phyloP scores from a whole-genome alignment of 306 rosid genomes.

The Mimosa bimucronata region DNA sequence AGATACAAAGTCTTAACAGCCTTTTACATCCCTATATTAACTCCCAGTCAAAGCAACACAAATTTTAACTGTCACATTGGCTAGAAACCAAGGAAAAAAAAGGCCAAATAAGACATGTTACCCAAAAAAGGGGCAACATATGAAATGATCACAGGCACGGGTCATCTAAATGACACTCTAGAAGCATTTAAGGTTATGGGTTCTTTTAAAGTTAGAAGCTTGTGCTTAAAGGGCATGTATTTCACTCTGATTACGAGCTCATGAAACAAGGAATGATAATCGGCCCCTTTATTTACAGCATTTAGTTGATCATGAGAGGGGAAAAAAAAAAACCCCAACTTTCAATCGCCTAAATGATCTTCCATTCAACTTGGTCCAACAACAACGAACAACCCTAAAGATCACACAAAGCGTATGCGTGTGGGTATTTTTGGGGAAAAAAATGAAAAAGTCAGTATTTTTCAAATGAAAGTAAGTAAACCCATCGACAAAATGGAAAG shows the following conservation, averaged over 20 bases:
- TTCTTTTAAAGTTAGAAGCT: background rate
- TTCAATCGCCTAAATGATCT: background rate
- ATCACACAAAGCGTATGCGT: background rate
- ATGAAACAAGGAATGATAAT: background rate
- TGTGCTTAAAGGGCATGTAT: background rate
- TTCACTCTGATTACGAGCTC: background rate
- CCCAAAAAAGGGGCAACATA: background rate
- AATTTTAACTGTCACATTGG: background rate
- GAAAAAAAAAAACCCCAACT: background rate
- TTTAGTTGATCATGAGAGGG: background rate
- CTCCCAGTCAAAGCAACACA: conserved; percentile 2
- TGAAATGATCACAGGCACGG: background rate
- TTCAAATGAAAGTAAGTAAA: conserved; percentile 26
- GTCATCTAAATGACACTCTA: background rate
- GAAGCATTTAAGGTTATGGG: background rate
- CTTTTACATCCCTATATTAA: conserved; percentile 8
- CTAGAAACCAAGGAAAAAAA: conserved; percentile 3
- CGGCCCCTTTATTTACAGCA: background rate
- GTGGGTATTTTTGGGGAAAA: background rate
- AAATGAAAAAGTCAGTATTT: background rate
- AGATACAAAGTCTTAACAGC: background rate
- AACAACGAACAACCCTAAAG: conserved; percentile 17
- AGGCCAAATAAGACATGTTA: background rate
- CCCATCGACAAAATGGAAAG: conserved; percentile 21
- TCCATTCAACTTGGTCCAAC: conserved; percentile 6